phyloP scores from a whole-genome alignment of 2,329 filamentous ascomycete species.

The Ceratocystis albifundus region DNA sequence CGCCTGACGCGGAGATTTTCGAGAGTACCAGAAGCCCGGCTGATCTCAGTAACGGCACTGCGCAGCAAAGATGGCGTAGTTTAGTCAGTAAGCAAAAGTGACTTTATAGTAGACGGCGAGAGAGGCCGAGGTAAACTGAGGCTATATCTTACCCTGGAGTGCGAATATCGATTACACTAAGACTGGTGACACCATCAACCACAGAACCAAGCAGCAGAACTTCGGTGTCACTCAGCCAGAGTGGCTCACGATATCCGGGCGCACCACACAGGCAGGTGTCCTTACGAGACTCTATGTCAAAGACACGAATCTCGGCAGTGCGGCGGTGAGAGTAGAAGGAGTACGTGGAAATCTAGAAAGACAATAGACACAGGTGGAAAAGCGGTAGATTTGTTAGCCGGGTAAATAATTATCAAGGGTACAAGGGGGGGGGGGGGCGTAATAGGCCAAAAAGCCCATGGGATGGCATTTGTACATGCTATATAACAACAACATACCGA shows the following conservation, averaged over 20 bases:
- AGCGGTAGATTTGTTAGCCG: not conserved
- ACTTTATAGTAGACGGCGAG: not conserved
- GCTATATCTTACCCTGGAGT: slow-evolving; percentile 18
- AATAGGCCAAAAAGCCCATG: not conserved
- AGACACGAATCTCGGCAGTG: slow-evolving; percentile 54
- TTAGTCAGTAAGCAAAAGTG: not conserved
- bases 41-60: slow-evolving; percentile 20
- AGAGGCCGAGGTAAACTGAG: not conserved
- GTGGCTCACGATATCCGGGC: slow-evolving; percentile 53
- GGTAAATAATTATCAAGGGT: not conserved
- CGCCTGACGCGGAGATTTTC: slow-evolving; percentile 48
- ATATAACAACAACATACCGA: slow-evolving; percentile 35
- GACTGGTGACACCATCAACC: slow-evolving; percentile 38
- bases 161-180: slow-evolving; percentile 33
- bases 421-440: not conserved
- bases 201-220: slow-evolving; percentile 43
- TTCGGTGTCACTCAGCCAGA: slow-evolving; percentile 62
- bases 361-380: not conserved
- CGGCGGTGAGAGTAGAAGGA: slow-evolving; percentile 66
- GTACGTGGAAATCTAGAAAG: slow-evolving; percentile 53
- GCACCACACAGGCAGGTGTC: slow-evolving; percentile 56
- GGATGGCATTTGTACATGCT: not conserved
- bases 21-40: slow-evolving; percentile 34
- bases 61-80: not conserved
- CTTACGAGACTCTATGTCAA: slow-evolving; percentile 52